Percentiles rank a stretch among this genome's conserved stretches.
phyloP scores from a whole-genome alignment of 2,329 filamentous ascomycete species.

The Alternaria viburni region DNA sequence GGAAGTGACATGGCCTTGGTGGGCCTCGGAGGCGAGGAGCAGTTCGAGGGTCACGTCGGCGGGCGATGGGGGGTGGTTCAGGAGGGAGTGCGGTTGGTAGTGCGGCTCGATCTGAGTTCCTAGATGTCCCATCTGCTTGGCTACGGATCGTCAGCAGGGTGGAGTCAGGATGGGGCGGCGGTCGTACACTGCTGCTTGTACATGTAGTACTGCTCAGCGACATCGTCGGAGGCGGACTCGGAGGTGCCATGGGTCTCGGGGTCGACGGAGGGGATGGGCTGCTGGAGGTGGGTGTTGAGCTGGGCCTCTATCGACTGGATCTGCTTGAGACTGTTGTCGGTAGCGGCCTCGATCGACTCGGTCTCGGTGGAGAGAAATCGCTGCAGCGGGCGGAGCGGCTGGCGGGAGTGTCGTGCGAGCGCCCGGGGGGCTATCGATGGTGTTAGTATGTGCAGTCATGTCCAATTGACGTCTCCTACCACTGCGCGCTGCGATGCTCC shows the following conservation, averaged over 20 bases:
- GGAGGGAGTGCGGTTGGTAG: conserved; percentile 71
- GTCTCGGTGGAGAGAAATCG: conserved; percentile 42
- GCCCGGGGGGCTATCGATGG: conserved; percentile 46
- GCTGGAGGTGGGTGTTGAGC: conserved; percentile 33
- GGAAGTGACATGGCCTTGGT: conserved; percentile 84
- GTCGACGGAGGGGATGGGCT: conserved; percentile 27
- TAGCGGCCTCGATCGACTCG: conserved; percentile 41
- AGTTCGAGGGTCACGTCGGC: conserved; percentile 88
- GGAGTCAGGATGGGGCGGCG: not conserved
- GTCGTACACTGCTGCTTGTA: conserved; percentile 50
- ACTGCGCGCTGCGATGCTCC: conserved; percentile 50
- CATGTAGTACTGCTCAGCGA: conserved; percentile 52
- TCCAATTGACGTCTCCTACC: conserved; percentile 28
- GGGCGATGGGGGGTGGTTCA: conserved; percentile 75
- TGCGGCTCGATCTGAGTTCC: conserved; percentile 53
- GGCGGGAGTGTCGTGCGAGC: conserved; percentile 33
- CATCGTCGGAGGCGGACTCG: conserved; percentile 17
- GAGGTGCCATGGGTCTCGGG: conserved; percentile 25
- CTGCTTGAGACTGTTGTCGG: conserved; percentile 38
- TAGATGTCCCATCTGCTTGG: conserved; percentile 44
- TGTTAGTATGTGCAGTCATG: not conserved
- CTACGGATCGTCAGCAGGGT: conserved; percentile 27
- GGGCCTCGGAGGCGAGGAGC: conserved; percentile 61
- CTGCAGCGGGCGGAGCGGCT: conserved; percentile 22
- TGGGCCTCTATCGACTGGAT: conserved; percentile 43